Percentiles rank a stretch among this genome's conserved stretches.
phyloP scores from a whole-genome alignment of 306 rosid genomes.

The Pyrus betulifolia region DNA sequence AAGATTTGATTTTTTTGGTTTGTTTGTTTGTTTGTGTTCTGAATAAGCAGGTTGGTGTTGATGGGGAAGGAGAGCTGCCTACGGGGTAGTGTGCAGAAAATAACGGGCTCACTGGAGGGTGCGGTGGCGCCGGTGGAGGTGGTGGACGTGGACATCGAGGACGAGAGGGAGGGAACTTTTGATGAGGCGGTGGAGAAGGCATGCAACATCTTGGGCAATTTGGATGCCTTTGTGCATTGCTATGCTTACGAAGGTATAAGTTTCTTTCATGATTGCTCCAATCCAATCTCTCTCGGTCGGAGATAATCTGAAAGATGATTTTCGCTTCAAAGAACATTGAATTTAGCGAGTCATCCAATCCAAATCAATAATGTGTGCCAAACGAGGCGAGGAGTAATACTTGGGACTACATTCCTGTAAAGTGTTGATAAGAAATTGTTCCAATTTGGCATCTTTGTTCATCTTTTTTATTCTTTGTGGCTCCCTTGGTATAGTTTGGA shows the following conservation, averaged over 20 bases:
- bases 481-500: no score
- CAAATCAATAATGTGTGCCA: no score
- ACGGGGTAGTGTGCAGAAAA: slow-evolving; percentile 16
- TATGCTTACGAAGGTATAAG: slow-evolving; percentile 59
- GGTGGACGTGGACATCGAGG: slow-evolving; percentile 57
- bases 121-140: slow-evolving; percentile 31
- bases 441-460: not conserved
- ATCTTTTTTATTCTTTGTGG: not conserved
- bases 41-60: slow-evolving; percentile 53
- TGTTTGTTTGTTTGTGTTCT: not conserved
- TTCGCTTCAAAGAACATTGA: no score
- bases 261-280: not conserved
- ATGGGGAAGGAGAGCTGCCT: slow-evolving; percentile 53
- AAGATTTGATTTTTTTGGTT: not conserved
- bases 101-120: slow-evolving; percentile 28
- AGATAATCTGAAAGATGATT: no score
- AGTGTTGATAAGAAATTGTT: not conserved
- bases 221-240: slow-evolving; percentile 77
- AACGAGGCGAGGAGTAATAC: no score
- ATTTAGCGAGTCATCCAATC: no score
- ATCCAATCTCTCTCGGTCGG: no score
- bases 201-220: slow-evolving; percentile 44
- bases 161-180: slow-evolving; percentile 37
- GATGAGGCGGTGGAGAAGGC: slow-evolving; percentile 57
- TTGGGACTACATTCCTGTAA: no score